These are phyloP conservation scores for Thermothielavioides terrestris DNA, from an alignment of 495 filamentous ascomycete species.

Conservation along the genomic window DNA sequence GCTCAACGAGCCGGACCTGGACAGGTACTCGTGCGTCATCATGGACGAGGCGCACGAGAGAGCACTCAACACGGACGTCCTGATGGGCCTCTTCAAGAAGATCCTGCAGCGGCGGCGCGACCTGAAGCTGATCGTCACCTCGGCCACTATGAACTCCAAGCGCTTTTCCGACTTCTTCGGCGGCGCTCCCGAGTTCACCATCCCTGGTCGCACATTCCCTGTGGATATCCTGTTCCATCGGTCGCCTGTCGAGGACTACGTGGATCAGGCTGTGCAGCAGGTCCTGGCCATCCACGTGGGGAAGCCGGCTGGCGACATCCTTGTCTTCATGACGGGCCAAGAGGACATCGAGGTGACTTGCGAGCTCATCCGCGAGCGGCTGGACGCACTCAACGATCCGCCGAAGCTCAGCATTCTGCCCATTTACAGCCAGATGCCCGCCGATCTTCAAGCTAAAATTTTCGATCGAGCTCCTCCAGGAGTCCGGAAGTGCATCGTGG, in stretches of 20 bases:
- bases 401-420: conserved; percentile 91
- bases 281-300: conserved; percentile 96
- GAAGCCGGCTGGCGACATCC: conserved; percentile 82
- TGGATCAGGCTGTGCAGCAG: conserved; percentile 94
- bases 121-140: conserved; percentile 94
- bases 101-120: conserved; percentile 84
- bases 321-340: conserved; percentile 99
- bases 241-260: conserved; percentile 94
- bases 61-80: conserved; percentile 90
- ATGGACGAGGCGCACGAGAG: conserved; percentile 99
- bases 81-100: conserved; percentile 97
- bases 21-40: conserved; percentile 96
- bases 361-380: conserved; percentile 77
- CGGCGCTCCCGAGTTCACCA: conserved; percentile 95
- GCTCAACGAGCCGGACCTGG: conserved; percentile 81
- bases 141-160: conserved; percentile 97
- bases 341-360: conserved; percentile 98
- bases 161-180: conserved; percentile 94
- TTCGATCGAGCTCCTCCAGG: conserved; percentile 87
- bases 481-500: conserved; percentile 94
- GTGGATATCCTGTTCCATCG: conserved; percentile 95
- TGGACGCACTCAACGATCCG: conserved; percentile 90
- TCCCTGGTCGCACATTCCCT: conserved; percentile 93
- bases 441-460: conserved; percentile 94
- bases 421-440: conserved; percentile 99